Evolutionary conservation across 192 early-diverging fungal species (phyloP), one percentile per base, ranked within the genome.

Genomic region (Podila epicladia): DNA sequence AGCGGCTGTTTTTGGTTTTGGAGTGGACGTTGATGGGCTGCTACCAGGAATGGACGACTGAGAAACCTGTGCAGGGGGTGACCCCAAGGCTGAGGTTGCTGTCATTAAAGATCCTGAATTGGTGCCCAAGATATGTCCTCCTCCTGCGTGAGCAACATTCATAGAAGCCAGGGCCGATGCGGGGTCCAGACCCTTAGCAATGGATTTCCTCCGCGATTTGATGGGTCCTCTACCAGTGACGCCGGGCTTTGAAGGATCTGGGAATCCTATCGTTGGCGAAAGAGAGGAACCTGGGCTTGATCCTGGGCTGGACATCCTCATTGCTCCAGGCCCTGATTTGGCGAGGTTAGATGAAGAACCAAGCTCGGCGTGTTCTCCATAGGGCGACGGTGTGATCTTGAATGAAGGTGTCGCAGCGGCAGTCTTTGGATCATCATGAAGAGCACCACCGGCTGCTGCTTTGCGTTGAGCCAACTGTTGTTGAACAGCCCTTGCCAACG

Each of bases 401-500:
- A 76, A 69, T 0, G 64, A 29, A 5, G 69, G 41, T 2, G 37
- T 63, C 3, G 64, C 58, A 5, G 64, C 75, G 17, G 53, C 17
- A 12, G 66, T 49, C 22, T 62, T 69, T 26, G 55, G 26, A 19
- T 80, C 77, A 51, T 80, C 77, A 19, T 55, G 55, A 13, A 63
- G 48, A 11, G 64, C 71, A 0, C 66, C 67, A 28, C 45, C 76
- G 13, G 76, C 76, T 50, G 62, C 67, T 19, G 77, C 77, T 33
- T 80, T 80, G 22, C 77, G 49, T 59, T 77, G 79, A 11, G 75
- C 85, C 58, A 90, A 51, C 59, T 90, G 89, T 51, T 88, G 82
- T 32, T 89, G 84, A 5, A 90, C 84, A 20, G 89, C 83, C 33
- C 89, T 67, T 9, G 89, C 88, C 35, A 90, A 58, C 13, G 87